Conservation (phyloP, 352 stramenopile genomes). For the Globisporangium emineosum region DNA sequence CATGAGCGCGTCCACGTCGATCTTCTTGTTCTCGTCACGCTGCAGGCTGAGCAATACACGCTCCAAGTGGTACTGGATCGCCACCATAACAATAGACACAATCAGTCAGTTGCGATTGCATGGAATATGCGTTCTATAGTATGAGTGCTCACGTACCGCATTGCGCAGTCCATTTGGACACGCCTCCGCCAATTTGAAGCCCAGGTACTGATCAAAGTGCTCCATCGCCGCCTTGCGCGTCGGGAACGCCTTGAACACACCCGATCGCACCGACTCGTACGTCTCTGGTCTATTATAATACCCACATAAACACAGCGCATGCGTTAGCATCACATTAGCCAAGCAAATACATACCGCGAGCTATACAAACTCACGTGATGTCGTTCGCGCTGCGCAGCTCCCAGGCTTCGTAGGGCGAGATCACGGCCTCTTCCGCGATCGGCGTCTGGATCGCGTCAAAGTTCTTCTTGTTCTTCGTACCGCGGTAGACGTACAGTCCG, state of each 20-base stretch:
- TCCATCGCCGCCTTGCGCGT: conserved; percentile 59
- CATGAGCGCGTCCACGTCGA: conserved; percentile 65
- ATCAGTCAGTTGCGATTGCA: not conserved
- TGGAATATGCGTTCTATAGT: not conserved
- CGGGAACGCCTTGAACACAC: conserved; percentile 53
- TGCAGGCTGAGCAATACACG: conserved; percentile 68
- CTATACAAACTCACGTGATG: conserved; percentile 54
- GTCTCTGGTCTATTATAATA: conserved; percentile 32
- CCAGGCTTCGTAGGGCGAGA: conserved; percentile 85
- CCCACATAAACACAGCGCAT: not conserved
- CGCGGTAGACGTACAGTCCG: conserved; percentile 68
- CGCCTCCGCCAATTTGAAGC: conserved; percentile 58
- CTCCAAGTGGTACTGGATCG: conserved; percentile 65
- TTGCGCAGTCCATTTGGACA: conserved; percentile 64
- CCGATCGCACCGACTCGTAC: conserved; percentile 49
- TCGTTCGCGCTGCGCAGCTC: conserved; percentile 78
- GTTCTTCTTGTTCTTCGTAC: conserved; percentile 73
- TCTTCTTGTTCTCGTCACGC: conserved; percentile 51
- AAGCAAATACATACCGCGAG: not conserved
- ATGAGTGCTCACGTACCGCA: conserved; percentile 24
- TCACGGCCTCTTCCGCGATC: conserved; percentile 68
- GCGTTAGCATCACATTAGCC: not conserved
- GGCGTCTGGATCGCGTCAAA: conserved; percentile 70
- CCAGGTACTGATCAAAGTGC: conserved; percentile 79
- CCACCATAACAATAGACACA: not conserved